Base-by-base conservation (phyloP, 352 stramenopile genomes). In the Pythium phragmiticola region DNA sequence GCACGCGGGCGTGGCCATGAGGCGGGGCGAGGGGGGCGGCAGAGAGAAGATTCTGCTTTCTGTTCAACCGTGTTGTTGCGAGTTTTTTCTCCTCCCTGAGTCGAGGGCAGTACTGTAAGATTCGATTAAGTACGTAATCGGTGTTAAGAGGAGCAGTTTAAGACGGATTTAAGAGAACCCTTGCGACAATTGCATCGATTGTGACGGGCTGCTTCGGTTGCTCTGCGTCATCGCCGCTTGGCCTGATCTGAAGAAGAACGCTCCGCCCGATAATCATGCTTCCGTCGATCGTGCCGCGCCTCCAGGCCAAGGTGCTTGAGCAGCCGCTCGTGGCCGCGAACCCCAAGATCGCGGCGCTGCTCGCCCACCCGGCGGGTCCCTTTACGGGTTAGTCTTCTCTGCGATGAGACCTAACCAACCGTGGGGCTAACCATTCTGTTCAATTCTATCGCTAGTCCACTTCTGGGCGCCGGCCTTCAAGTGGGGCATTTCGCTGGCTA, bases 381-480 rank as follows among this genome's bases (percentile, higher is more conserved):
- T 97, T 96, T 68, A 96, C 87, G 17, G 77, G 87, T 89, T 54
- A 60, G 74, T 68, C 19, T 17, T 43, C 16, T 13, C 0, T 43
- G 2, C 17, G 42, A 28, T 28, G 26, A 39, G 11, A 39, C 34
- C 34, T 39, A 39, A 39, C 11, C 34, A 12, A 39, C 0, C 30
- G 30, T 6, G 11, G 8, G 17, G 39, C 26, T 55, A 36, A 19
- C 26, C 23, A 55, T 23, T 57, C 11, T 58, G 5, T 57, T 37
- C 13, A 1, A 39, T 39, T 26, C 12, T 45, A 42, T 46, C 28
- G n/a, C 3, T 59, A 84, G 80, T 96, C 13, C 88, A 96, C 74
- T 96, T 97, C 63, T 97, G 89, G 87, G 89, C 89, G 14, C 89
- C 89, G 13, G 84, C 77, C 16, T 82, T 96, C 65, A 97, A 97